A percentile compares a stretch with the other conserved stretches of the same genome.
Evolutionary conservation across 2,329 filamentous ascomycete genomes (phyloP).

Genomic region (Drechslerella dactyloides): DNA sequence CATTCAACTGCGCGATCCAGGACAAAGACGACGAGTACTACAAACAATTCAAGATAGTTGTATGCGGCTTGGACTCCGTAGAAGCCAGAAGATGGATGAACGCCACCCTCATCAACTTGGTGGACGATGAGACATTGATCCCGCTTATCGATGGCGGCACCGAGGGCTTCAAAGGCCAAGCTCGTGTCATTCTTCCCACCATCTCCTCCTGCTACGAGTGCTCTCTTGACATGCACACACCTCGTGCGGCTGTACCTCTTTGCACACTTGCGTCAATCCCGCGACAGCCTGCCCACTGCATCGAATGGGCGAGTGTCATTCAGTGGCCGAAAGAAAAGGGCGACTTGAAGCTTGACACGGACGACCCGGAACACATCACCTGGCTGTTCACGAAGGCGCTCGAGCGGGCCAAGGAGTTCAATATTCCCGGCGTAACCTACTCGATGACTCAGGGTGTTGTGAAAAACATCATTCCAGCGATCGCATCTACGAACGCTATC

Average conservation of each 20-base stretch:
- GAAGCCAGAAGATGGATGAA: slow-evolving; percentile 99
- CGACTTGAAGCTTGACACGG: slow-evolving; percentile 86
- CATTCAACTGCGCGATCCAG: slow-evolving; percentile 93
- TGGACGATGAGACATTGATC: slow-evolving; percentile 83
- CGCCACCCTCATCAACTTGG: slow-evolving; percentile 86
- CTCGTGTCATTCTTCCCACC: slow-evolving; percentile 87
- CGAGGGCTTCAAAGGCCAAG: slow-evolving; percentile 97
- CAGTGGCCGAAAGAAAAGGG: slow-evolving; percentile 88
- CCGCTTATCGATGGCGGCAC: slow-evolving; percentile 96
- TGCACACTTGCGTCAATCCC: slow-evolving; percentile 97
- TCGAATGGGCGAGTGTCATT: slow-evolving; percentile 98
- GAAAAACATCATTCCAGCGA: slow-evolving; percentile 99
- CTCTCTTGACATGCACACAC: slow-evolving; percentile 97
- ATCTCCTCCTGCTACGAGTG: slow-evolving; percentile 97
- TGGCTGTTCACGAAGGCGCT: slow-evolving; percentile 92
- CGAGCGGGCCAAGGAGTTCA: slow-evolving; percentile 81
- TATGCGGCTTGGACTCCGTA: slow-evolving; percentile 95
- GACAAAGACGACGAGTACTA: slow-evolving; percentile 97
- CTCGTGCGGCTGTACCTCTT: slow-evolving; percentile 92
- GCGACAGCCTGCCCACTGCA: slow-evolving; percentile 94
- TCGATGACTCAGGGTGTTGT: slow-evolving; percentile 95
- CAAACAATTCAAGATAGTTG: slow-evolving; percentile 91
- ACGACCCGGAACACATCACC: slow-evolving; percentile 95
- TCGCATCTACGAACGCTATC: slow-evolving; percentile 96
- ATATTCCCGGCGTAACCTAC: slow-evolving; percentile 91